Conservation (phyloP, 108 stramenopile genomes). For the Skeletonema menzelii region DNA sequence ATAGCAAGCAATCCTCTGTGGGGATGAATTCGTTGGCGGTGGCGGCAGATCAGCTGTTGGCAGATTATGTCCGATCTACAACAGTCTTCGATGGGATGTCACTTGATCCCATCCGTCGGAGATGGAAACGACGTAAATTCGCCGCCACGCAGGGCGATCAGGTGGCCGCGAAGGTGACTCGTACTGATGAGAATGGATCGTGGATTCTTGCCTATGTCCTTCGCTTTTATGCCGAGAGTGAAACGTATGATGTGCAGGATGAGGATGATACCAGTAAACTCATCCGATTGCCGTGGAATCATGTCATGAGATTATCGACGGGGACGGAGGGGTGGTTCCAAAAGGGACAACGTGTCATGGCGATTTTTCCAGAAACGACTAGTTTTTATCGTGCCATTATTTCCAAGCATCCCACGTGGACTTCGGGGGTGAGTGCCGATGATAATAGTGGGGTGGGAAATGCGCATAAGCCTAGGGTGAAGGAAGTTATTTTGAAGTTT, state of each 20-base stretch:
- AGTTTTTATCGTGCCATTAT: conserved; percentile 94
- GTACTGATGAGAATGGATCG: conserved; percentile 93
- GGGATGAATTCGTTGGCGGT: conserved; percentile 48
- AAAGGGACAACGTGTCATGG: conserved; percentile 91
- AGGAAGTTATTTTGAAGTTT: conserved; percentile 95
- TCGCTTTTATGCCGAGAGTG: conserved; percentile 84
- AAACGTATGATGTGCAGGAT: conserved; percentile 96
- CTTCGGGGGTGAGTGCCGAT: conserved; percentile 33
- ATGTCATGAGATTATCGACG: conserved; percentile 87
- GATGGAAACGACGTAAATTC: conserved; percentile 75
- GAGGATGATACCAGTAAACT: conserved; percentile 93
- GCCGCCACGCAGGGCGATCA: conserved; percentile 88
- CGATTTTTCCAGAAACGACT: conserved; percentile 99
- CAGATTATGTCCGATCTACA: conserved; percentile 77
- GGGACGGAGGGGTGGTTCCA: conserved; percentile 86
- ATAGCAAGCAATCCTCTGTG: conserved; percentile 14
- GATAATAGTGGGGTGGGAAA: conserved; percentile 29
- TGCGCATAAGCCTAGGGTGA: conserved; percentile 67
- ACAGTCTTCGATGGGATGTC: conserved; percentile 68
- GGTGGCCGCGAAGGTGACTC: conserved; percentile 94
- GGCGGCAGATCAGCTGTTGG: conserved; percentile 39
- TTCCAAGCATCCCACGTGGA: conserved; percentile 83
- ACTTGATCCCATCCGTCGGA: conserved; percentile 40
- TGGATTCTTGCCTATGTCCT: conserved; percentile 94
- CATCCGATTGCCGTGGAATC: conserved; percentile 90